Conservation (phyloP, 352 stramenopile genomes). For the Phytophthora crassamura region DNA sequence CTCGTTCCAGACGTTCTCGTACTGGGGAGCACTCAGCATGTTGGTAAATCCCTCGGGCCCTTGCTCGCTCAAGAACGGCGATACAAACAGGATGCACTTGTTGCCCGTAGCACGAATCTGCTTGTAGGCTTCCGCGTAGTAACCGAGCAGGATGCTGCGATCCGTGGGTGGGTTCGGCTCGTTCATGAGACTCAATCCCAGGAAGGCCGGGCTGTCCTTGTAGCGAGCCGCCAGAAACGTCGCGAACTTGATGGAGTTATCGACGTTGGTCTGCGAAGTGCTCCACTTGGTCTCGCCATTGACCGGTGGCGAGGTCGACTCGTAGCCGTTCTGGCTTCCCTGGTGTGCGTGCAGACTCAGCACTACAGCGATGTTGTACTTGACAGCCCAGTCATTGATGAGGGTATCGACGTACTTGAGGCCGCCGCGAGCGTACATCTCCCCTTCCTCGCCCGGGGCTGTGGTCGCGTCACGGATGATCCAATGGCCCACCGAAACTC, state of each 20-base stretch:
- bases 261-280: slow-evolving; percentile 22
- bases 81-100: slow-evolving; percentile 49
- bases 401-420: slow-evolving; percentile 57
- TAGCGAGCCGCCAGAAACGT: slow-evolving; percentile 52
- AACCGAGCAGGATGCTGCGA: slow-evolving; percentile 26
- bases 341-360: too few species aligned
- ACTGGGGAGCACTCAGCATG: slow-evolving; percentile 37
- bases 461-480: slow-evolving; percentile 37
- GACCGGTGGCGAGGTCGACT: slow-evolving; percentile 44
- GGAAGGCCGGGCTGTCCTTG: slow-evolving; percentile 48
- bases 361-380: slow-evolving; percentile 60
- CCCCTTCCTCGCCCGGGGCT: not conserved
- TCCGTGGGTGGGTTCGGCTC: slow-evolving; percentile 39
- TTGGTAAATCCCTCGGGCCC: slow-evolving; percentile 5
- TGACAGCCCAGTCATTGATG: slow-evolving; percentile 55
- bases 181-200: slow-evolving; percentile 65
- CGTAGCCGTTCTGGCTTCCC: slow-evolving; percentile 62
- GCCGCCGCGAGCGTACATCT: slow-evolving; percentile 26
- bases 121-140: slow-evolving; percentile 47
- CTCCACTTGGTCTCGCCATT: slow-evolving; percentile 32
- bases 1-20: slow-evolving; percentile 67
- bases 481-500: slow-evolving; percentile 50
- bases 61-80: slow-evolving; percentile 48
- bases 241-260: slow-evolving; percentile 46
- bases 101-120: slow-evolving; percentile 41